Percentiles rank a stretch among this genome's conserved stretches.
Evolutionary conservation across 1,284 basidiomycete genomes (phyloP).

Genomic region (Takashimella koratensis): DNA sequence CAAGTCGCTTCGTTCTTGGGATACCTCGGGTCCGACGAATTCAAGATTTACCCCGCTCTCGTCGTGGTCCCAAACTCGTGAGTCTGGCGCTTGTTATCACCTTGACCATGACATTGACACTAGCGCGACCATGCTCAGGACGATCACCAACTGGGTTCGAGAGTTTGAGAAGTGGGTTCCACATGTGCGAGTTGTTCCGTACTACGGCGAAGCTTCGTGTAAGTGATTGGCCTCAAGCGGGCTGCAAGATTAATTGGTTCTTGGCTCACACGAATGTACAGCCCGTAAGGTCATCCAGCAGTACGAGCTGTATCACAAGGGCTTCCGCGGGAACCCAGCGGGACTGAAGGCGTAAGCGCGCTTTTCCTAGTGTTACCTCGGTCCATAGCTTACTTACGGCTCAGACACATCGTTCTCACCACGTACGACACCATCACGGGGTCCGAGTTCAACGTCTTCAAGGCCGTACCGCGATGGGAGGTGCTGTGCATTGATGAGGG

Average conservation of each 20-base stretch:
- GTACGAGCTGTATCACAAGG: conserved; percentile 72
- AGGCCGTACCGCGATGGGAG: conserved; percentile 82
- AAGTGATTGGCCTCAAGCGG: conserved; percentile 9
- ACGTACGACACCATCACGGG: conserved; percentile 78
- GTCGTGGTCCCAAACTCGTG: conserved; percentile 86
- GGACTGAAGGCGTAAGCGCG: conserved; percentile 46
- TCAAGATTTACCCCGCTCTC: conserved; percentile 66
- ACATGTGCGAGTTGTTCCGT: conserved; percentile 45
- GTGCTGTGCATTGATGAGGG: conserved; percentile 88
- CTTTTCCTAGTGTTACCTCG: conserved; percentile 3
- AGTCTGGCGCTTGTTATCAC: conserved; percentile 76
- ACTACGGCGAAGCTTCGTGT: conserved; percentile 56
- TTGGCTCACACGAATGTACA: too few relatives aligned
- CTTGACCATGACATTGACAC: too few relatives aligned
- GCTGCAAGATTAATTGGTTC: not conserved
- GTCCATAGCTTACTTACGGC: not conserved
- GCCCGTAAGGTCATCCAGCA: conserved; percentile 74
- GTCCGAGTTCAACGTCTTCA: conserved; percentile 75
- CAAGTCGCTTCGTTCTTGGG: conserved; percentile 86
- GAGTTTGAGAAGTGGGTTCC: conserved; percentile 94
- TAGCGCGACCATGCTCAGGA: conserved; percentile 26
- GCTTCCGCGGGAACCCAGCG: conserved; percentile 32
- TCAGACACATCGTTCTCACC: conserved; percentile 74
- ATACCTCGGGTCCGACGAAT: conserved; percentile 59
- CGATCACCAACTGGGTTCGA: conserved; percentile 52